Base-by-base conservation (phyloP, 495 filamentous ascomycete genomes). In the Rhypophila decipiens region DNA sequence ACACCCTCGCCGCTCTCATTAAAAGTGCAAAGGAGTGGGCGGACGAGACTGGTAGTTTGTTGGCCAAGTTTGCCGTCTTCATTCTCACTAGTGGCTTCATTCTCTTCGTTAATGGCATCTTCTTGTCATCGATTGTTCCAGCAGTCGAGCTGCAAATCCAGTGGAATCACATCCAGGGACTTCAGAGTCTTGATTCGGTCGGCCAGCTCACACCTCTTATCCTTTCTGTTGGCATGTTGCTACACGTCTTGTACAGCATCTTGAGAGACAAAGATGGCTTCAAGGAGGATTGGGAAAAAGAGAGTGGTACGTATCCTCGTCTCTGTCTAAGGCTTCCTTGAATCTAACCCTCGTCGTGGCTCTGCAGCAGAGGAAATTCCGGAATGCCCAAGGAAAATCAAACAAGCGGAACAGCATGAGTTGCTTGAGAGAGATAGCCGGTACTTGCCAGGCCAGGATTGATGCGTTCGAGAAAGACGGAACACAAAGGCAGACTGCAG, bases 281-380 rank as follows among this genome's bases (percentile, higher is more conserved):
- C 46, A 64, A 53, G 58, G 27, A 31, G 27, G 7, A 7, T 7
- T 31, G 27, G 27, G 27, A 31, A 13, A 31, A 31, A 13, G 27
- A 31, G 7, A 31, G 7, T 31, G 27, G 27, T 31, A 31, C 13
- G 27, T 31, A 31, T 13, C 27, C 13, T 7, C 27, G 27, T 59
- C 60, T 61, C 61, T 55, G 50, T 55, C 46, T 38, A 31, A 36
- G 15, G 47, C 24, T 13, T 19, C 22, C 24, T 44, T 39, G 27
- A 31, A 7, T 7, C 27, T 31, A 31, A 13, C 27, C 34, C 27
- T 41, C 17, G 44, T 47, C 20, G 39, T 38, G 27, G 39, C 20
- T 29, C 24, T 41, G 34, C 29, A 33, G 24, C 21, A 31, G 27
- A 9, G 42, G 42, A 21, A 8, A 17, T 9, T n/a, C 27, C 27